phyloP scores from a whole-genome alignment of 2,329 filamentous ascomycete species.

The Aurifilum marmelostoma region DNA sequence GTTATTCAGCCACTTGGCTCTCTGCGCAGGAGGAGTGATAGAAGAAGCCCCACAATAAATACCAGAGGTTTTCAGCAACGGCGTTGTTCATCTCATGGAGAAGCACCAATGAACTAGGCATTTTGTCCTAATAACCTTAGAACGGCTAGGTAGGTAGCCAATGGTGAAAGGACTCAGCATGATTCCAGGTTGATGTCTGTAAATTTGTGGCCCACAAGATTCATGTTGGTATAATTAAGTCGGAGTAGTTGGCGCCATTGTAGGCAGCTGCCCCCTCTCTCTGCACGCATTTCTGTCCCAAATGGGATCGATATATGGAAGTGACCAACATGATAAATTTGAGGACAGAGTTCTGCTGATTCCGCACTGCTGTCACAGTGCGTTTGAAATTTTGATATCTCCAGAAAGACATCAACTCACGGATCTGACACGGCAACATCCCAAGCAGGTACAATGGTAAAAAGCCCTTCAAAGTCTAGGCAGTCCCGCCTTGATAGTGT shows the following conservation, averaged over 20 bases:
- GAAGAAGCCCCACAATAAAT: not conserved
- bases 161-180: not conserved
- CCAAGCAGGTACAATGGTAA: constrained; percentile 1
- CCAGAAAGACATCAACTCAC: not conserved
- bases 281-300: not conserved
- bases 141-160: not conserved
- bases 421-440: not conserved
- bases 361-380: not conserved
- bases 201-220: not conserved
- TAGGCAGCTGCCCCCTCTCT: not conserved
- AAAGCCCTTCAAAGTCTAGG: not conserved
- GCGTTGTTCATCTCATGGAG: not conserved
- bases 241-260: not conserved
- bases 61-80: too few relatives aligned
- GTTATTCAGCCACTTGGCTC: not conserved
- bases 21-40: not conserved
- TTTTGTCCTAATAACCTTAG: not conserved
- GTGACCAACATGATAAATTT: not conserved
- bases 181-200: not conserved
- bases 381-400: not conserved
- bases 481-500: too few relatives aligned
- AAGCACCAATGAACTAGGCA: not conserved
- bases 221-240: not conserved
- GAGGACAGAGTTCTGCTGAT: not conserved
- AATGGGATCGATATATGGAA: not conserved